Base-by-base conservation (phyloP, 1,284 basidiomycete genomes). In the Pisolithus thermaeus region DNA sequence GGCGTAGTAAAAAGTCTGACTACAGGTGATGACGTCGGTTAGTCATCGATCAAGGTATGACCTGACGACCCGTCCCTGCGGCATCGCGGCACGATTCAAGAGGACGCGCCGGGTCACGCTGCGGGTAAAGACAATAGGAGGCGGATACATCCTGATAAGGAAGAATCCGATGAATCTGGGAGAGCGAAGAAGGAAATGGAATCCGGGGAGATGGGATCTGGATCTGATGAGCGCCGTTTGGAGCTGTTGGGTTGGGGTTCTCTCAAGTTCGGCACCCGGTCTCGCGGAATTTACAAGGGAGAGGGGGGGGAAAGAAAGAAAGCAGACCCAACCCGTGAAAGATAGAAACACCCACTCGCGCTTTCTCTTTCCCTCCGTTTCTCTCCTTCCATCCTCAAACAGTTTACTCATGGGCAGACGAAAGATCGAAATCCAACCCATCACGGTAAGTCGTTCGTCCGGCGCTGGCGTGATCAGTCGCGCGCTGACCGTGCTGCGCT, bases 391-490 rank as follows among this genome's bases (percentile, higher is more conserved):
- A 64, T 63, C 51, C 65, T 50, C 56, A 59, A 44, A 22, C 54
- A 1, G 36, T 25, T 6, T 11, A 55, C 23, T 56, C 55, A 91
- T 92, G 91, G 91, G 91, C 55, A 76, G 90, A 65, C 76, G 91
- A 74, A 93, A 93, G 78, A 93, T 93, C 65, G 87, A 89, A 70
- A 93, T 93, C 54, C 84, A 88, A 62, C 90, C 90, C 57, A 92
- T 93, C 62, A 81, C 81, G 32, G 86, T 88, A 59, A 63, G 83
- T 75, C 55, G 28, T 27, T 40, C 39, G 47, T 18, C 58, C 54
- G 52, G 48, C 54, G 46, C 60, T 61, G 25, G 22, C 18, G 18
- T 48, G 48, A 54, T 55, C 50, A 45, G 49, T 49, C 50, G 53
- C 18, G 18, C 18, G 18, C 53, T 57, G 59, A 58, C 63, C 59